These are phyloP conservation scores for Pleurotus eryngii DNA, from an alignment of 768 basidiomycete species.

Conservation along the genomic window DNA sequence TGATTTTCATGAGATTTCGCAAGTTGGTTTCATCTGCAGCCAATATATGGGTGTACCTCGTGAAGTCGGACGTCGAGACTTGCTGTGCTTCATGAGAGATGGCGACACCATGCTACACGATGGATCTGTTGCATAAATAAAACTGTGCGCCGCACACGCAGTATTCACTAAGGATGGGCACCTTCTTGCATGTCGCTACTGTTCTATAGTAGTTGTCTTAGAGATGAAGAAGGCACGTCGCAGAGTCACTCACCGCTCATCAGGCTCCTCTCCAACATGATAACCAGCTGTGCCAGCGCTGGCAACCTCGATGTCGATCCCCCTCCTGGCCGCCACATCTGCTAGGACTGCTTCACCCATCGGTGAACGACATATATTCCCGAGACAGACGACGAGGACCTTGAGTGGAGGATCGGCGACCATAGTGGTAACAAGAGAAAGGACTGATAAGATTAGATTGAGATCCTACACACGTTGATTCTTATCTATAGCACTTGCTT, in stretches of 20 bases:
- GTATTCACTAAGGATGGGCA: conserved; percentile 18
- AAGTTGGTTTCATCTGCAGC: conserved; percentile 82
- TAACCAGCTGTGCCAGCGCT: conserved; percentile 85
- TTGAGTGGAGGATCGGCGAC: conserved; percentile 31
- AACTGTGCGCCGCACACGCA: background rate
- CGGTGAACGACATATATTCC: conserved; percentile 87
- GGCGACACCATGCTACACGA: conserved; percentile 62
- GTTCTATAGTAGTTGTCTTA: conserved; percentile 36
- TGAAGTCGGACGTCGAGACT: conserved; percentile 65
- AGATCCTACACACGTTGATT: background rate
- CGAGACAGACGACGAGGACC: conserved; percentile 72
- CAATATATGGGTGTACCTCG: conserved; percentile 76
- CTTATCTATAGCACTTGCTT: background rate
- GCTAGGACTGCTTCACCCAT: conserved; percentile 88
- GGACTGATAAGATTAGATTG: conserved; percentile 1
- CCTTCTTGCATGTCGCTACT: conserved; percentile 68
- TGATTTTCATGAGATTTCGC: conserved; percentile 52
- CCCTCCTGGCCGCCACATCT: conserved; percentile 63
- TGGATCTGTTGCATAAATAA: background rate
- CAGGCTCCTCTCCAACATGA: conserved; percentile 81
- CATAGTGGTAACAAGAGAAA: background rate
- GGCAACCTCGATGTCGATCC: conserved; percentile 68
- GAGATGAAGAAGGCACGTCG: background rate
- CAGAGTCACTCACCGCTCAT: conserved; percentile 55
- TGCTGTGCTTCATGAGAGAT: conserved; percentile 71